Evolutionary conservation across 352 stramenopile genomes (phyloP), one percentile per base, ranked within the genome.

Genomic region (Phytophthora sp.): DNA sequence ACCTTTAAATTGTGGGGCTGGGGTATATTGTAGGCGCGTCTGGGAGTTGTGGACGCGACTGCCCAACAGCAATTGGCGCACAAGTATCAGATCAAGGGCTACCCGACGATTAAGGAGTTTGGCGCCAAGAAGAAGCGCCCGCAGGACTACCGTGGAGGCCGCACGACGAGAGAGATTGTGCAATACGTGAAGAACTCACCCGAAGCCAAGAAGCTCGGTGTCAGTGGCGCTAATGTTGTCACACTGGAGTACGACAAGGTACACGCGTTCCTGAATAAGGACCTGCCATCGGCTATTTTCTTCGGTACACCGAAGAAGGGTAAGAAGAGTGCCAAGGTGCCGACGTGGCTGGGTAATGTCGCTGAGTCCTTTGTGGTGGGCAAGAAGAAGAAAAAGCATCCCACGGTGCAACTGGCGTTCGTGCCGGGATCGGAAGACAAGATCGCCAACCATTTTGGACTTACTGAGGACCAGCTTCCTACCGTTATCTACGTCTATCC

Each of bases 81-180:
- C 57, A 86, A 92, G 67, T 94, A 90, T 64, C 71, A 84, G 47
- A 73, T 94, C 60, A 73, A 91, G 57, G 86, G 86, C 24, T 94
- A 88, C 61, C 86, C 86, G 44, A 94, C 86, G 8, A 90, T 94
- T 68, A 94, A 92, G 75, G 83, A 92, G 53, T 94, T 94, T 45
- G 86, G 82, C 9, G 74, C 76, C 33, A 91, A 92, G 64, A 94
- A 94, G 77, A 91, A 88, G 62, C 88, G 86, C 36, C 86, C 86
- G 26, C 71, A 60, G 26, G 86, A 92, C 54, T 94, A 91, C 69
- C 80, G 80, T 21, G 83, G 83, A 13, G 84, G 84, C 18, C 86
- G 86, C 52, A 81, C 80, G 4, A 63, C 70, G 38, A 70, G 63
- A 31, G 86, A 91, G 7, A 91, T 94, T 54, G 71, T 94, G 8